Evolutionary conservation across 441 rosid species (phyloP), one percentile per base, ranked within the genome.

Genomic region (Croton setiger): DNA sequence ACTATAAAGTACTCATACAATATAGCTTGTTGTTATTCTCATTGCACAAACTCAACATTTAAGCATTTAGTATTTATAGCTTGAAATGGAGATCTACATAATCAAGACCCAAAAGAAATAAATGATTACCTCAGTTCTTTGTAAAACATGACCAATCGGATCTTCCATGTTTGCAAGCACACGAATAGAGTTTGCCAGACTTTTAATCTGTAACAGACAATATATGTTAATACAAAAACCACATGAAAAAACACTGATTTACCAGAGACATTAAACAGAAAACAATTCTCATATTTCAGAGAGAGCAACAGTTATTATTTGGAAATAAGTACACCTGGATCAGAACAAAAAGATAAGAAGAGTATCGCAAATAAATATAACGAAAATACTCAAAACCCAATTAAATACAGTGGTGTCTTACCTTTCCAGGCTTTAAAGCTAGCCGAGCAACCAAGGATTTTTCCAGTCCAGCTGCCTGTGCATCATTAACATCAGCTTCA

Each of bases 101-200:
- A 11, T 17, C 27, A 27, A 14, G 23, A 36, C 18, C 58, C 55
- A 44, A 33, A 64, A 49, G 45, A 17, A 23, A 55, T 21, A 53
- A 33, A 69, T 73, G 60, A 74, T 83, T 84, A 96, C 99, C 97
- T 96, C 80, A 41, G 94, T 91, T 89, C 83, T 89, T 84, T 91
- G 87, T 81, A 88, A 78, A 64, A 91, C 83, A 70, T 62, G 81
- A 56, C 99, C 96, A 57, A 96, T 87, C 61, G 98, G 97, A 77
- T 96, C 98, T 76, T 91, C 91, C 99, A 96, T 89, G 81, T 89
- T 80, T 7, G 98, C 99, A 78, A 96, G 93, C 80, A 83, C 80
- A 57, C 97, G 96, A 70, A 96, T 80, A 13, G 95, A 88, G 71
- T 82, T 80, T 41, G 94, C 86, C 75, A 96, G 99, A 81, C 86